phyloP scores from a whole-genome alignment of 75 land plant genomes.

The Cunninghamia lanceolata region DNA sequence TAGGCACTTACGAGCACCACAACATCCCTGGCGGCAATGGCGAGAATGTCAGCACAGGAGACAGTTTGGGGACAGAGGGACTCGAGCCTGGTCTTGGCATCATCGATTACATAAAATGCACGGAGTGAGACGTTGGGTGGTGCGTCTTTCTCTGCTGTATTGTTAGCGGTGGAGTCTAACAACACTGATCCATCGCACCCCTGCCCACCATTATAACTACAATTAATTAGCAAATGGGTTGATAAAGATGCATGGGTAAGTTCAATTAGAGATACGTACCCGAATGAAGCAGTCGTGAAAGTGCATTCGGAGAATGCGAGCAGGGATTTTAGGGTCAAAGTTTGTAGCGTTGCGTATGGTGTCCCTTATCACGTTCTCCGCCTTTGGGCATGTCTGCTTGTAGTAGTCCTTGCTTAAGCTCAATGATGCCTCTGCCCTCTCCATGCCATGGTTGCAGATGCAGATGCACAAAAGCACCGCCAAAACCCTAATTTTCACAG shows the following conservation, averaged over 20 bases:
- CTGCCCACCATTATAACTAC: conserved; percentile 6
- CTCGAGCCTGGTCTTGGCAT: conserved; percentile 50
- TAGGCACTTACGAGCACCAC: conserved; percentile 38
- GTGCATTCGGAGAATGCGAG: conserved; percentile 48
- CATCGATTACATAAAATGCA: conserved; percentile 52
- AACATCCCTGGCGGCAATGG: conserved; percentile 62
- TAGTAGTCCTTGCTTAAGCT: conserved; percentile 27
- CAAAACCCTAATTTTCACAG: background rate
- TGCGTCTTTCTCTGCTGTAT: conserved; percentile 53
- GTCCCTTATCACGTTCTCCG: conserved; percentile 25
- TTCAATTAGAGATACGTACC: conserved; percentile 9
- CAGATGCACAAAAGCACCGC: background rate
- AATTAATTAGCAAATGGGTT: background rate
- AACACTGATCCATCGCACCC: conserved; percentile 58
- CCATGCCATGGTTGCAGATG: background rate
- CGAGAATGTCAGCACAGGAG: conserved; percentile 61
- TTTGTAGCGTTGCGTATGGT: conserved; percentile 26
- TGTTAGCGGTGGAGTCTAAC: conserved; percentile 26
- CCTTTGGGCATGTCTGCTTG: conserved; percentile 37
- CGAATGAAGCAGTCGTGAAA: conserved; percentile 61
- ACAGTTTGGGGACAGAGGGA: conserved; percentile 43
- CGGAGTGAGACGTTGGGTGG: conserved; percentile 48
- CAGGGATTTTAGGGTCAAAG: conserved; percentile 40
- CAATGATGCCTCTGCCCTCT: background rate
- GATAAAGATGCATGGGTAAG: background rate